Conservation (phyloP, 2,329 filamentous ascomycete genomes). For the Gnomoniopsis sp. region DNA sequence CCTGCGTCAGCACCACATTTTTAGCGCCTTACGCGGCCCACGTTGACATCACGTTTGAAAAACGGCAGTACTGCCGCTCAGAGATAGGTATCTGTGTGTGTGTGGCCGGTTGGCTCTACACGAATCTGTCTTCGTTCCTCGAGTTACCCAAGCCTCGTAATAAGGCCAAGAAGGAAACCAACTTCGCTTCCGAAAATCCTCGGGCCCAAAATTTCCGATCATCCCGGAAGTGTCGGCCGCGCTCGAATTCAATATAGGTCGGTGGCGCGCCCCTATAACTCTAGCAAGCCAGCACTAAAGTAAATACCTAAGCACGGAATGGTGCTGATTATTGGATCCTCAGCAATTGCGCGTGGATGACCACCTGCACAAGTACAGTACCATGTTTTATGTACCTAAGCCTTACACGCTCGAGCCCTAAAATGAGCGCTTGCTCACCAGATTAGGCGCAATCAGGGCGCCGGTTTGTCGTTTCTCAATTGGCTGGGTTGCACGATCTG, state of each 20-base stretch:
- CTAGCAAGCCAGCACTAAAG: not conserved
- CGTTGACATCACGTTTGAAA: not conserved
- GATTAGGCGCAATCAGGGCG: no score
- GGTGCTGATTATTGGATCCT: not conserved
- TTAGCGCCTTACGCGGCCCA: constrained; percentile 12
- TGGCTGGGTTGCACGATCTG: no score
- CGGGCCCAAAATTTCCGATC: not conserved
- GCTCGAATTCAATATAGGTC: not conserved
- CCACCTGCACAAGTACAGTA: constrained; percentile 1
- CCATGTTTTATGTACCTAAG: not conserved
- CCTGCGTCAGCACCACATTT: constrained; percentile 13
- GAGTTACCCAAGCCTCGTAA: no score
- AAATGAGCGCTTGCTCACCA: not conserved
- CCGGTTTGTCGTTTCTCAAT: no score
- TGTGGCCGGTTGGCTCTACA: no score
- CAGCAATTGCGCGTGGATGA: not conserved
- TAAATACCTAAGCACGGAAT: not conserved
- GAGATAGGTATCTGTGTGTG: no score
- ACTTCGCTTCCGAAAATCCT: not conserved
- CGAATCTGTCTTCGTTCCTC: no score
- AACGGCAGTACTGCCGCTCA: no score
- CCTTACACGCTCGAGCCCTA: not conserved
- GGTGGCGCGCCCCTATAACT: not conserved
- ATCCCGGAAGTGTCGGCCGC: not conserved
- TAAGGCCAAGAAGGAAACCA: not conserved